Percentiles rank a stretch among this genome's conserved stretches.
These are phyloP conservation scores for Kwoniella sp. DNA, from an alignment of 768 basidiomycete species.

Conservation along the genomic window DNA sequence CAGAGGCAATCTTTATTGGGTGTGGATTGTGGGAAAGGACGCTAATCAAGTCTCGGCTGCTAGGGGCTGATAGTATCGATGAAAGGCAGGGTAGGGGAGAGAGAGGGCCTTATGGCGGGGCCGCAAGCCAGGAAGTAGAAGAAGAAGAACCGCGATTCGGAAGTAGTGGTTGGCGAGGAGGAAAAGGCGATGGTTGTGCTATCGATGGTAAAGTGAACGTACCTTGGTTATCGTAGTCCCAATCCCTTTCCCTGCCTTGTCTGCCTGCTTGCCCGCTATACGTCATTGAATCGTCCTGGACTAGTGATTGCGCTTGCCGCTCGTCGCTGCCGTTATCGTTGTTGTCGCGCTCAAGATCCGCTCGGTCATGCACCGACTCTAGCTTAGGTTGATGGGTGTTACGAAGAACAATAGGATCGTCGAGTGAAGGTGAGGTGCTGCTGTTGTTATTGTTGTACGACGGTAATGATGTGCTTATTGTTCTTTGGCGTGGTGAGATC, in stretches of 20 bases:
- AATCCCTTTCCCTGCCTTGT: conserved; percentile 17
- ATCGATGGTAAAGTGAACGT: not conserved
- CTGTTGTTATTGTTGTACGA: conserved; percentile 6
- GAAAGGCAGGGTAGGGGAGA: conserved; percentile 8
- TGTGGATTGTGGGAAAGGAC: conserved; percentile 1
- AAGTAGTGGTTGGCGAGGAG: not conserved
- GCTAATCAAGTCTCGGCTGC: not conserved
- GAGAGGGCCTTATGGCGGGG: not conserved
- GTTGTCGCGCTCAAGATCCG: no score
- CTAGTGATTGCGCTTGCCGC: not conserved
- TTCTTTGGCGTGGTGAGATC: conserved; percentile 7
- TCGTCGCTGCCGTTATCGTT: not conserved
- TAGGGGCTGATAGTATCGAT: conserved; percentile 6
- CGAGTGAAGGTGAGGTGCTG: not conserved
- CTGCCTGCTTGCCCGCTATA: conserved; percentile 1
- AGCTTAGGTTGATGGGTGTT: not conserved
- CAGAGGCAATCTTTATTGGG: not conserved
- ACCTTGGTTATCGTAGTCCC: conserved; percentile 27
- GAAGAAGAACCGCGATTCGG: no score
- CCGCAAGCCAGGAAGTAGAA: no score
- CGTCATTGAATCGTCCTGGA: conserved; percentile 14
- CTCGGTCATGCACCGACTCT: not conserved
- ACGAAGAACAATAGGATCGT: conserved; percentile 19
- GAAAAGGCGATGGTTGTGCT: not conserved
- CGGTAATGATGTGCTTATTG: conserved; percentile 2